A percentile compares a stretch with the other conserved stretches of the same genome.
phyloP scores from a whole-genome alignment of 192 early-diverging fungal species.

The Dimargaris verticillata region DNA sequence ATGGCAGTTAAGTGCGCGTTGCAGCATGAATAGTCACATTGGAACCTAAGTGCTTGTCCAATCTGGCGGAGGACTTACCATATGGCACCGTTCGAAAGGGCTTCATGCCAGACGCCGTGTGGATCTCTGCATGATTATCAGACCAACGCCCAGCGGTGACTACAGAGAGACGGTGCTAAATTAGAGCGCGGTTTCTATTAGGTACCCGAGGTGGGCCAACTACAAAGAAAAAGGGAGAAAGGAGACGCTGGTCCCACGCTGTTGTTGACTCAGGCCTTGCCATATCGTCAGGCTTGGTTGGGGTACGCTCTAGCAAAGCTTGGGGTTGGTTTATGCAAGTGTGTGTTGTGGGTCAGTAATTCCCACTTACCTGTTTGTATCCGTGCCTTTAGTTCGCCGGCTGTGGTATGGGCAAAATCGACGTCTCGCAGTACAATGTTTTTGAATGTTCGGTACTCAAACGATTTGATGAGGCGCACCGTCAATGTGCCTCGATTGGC shows the following conservation, averaged over 20 bases:
- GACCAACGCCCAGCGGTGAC: not conserved
- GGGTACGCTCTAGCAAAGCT: not conserved
- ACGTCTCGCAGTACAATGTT: conserved; percentile 58
- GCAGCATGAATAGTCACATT: not conserved
- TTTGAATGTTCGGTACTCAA: conserved; percentile 75
- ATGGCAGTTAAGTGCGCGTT: not conserved
- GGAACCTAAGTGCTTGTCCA: not conserved
- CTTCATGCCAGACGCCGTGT: not conserved
- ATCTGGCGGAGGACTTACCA: not conserved
- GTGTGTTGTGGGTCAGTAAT: not conserved
- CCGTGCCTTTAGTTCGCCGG: conserved; percentile 26
- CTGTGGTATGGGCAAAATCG: conserved; percentile 44
- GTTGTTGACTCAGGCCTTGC: not conserved
- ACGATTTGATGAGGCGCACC: conserved; percentile 73
- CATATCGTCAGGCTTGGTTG: not conserved
- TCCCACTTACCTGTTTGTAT: not conserved
- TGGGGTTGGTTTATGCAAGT: not conserved
- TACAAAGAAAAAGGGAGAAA: not conserved
- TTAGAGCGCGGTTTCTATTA: not conserved
- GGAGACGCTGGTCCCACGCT: not conserved
- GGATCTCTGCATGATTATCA: not conserved
- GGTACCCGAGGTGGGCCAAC: not conserved
- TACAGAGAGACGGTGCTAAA: not conserved
- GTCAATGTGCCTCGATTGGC: conserved; percentile 47
- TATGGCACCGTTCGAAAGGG: conserved; percentile 6